phyloP scores from a whole-genome alignment of 148 eudicot genomes.

The Cornus controversa region DNA sequence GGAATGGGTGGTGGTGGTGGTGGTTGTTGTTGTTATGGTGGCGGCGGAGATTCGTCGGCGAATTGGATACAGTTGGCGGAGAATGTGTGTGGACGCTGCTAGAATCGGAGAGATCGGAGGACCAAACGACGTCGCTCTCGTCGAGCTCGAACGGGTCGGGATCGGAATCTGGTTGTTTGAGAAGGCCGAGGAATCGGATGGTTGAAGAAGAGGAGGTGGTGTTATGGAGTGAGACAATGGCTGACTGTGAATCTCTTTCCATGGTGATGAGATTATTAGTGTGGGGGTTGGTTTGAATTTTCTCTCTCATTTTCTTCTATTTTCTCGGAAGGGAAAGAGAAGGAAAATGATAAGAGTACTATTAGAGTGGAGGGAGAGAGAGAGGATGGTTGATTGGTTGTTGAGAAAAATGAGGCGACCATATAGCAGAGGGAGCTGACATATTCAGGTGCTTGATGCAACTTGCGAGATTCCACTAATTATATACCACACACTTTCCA shows the following conservation, averaged over 20 bases:
- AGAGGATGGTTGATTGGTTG: not conserved
- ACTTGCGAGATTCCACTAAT: not conserved
- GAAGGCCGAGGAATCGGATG: constrained; percentile 24
- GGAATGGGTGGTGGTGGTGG: constrained; percentile 23
- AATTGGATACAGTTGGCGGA: constrained; percentile 15
- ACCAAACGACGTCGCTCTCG: constrained; percentile 77
- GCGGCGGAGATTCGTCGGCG: constrained; percentile 14
- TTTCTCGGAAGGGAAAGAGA: not conserved
- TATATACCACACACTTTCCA: not conserved
- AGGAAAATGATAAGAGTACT: not conserved
- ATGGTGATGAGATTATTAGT: not conserved
- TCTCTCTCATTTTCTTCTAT: constrained; percentile 6
- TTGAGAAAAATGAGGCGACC: not conserved
- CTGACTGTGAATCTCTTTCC: not conserved
- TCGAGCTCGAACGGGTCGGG: constrained; percentile 44
- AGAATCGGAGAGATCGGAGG: constrained; percentile 11
- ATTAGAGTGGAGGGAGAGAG: no score
- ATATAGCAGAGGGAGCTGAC: not conserved
- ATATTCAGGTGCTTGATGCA: not conserved
- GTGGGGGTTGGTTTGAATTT: not conserved
- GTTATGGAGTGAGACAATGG: not conserved
- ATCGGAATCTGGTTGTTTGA: constrained; percentile 21
- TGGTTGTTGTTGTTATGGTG: not conserved
- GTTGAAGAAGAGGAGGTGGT: not conserved
- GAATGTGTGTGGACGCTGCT: not conserved